These are phyloP conservation scores for Nicotiana tomentosiformis DNA, from an alignment of 257 asterid genomes.

Conservation along the genomic window DNA sequence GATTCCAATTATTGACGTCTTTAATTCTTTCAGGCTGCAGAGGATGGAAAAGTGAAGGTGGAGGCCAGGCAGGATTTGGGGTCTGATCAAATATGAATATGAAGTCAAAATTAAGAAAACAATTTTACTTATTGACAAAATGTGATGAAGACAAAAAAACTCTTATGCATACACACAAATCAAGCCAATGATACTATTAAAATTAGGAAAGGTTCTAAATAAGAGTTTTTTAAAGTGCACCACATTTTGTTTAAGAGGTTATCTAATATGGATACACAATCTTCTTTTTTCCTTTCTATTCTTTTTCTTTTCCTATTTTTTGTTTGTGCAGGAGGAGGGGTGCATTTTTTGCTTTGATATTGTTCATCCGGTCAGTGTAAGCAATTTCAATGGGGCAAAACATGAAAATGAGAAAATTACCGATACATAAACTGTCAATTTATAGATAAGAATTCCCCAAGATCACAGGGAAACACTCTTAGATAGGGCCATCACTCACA, in stretches of 20 bases:
- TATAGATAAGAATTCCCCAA: background rate
- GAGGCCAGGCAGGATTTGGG: conserved; percentile 99
- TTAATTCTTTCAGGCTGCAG: conserved; percentile 76
- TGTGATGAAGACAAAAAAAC: background rate
- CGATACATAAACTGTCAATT: background rate
- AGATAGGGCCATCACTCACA: background rate
- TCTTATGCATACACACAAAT: background rate
- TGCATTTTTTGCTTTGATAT: background rate
- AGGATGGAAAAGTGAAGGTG: conserved; percentile 83
- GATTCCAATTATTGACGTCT: conserved; percentile 61
- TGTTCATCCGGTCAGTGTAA: background rate
- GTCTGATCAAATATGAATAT: conserved; percentile 41
- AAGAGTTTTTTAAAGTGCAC: background rate
- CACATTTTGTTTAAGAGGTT: background rate
- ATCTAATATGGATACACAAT: background rate
- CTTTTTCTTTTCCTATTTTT: background rate
- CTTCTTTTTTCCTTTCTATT: background rate
- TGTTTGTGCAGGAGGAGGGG: background rate
- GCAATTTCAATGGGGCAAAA: background rate
- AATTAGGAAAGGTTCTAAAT: background rate
- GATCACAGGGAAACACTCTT: background rate
- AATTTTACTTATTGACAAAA: background rate
- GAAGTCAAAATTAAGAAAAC: conserved; percentile 4
- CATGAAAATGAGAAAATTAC: background rate
- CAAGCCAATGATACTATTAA: background rate